A percentile compares a stretch with the other conserved stretches of the same genome.
Conservation (phyloP, 805 yeast genomes). For the Cyberlindnera galapagoensis region DNA sequence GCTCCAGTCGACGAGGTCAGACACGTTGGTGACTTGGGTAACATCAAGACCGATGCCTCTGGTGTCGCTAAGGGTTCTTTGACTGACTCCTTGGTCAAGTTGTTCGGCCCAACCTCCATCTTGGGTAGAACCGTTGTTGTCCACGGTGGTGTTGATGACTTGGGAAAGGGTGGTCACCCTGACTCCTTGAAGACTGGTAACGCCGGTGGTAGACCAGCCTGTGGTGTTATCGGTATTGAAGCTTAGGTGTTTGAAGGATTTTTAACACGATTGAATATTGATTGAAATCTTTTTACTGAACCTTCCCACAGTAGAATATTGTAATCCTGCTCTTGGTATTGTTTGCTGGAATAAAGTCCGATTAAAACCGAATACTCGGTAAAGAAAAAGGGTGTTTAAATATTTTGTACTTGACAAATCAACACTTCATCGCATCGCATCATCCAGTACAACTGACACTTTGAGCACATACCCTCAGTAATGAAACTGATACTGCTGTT, state of each 20-base stretch:
- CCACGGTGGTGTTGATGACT: slow-evolving; percentile 89
- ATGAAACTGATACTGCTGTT: slow-evolving; percentile 1
- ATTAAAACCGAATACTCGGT: too few species aligned
- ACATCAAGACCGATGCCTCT: slow-evolving; percentile 75
- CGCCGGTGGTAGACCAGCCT: slow-evolving; percentile 97
- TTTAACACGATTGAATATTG: too few species aligned
- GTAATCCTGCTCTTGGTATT: too few species aligned
- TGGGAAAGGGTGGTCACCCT: slow-evolving; percentile 89
- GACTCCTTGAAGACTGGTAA: slow-evolving; percentile 94
- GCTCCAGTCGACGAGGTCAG: slow-evolving; percentile 76
- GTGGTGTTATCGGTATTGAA: slow-evolving; percentile 84
- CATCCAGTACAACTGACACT: too few species aligned
- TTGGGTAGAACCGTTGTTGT: slow-evolving; percentile 94
- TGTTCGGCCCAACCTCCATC: slow-evolving; percentile 82
- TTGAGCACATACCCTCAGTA: too few species aligned
- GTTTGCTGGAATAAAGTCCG: too few species aligned
- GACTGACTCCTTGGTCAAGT: slow-evolving; percentile 69
- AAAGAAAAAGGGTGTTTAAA: too few species aligned
- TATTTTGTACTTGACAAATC: too few species aligned
- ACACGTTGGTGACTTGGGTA: slow-evolving; percentile 97
- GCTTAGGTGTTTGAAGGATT: slow-evolving; percentile 11
- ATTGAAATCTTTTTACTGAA: too few species aligned
- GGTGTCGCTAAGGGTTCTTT: slow-evolving; percentile 92
- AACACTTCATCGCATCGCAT: too few species aligned
- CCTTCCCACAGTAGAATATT: too few species aligned